Evolutionary conservation across 2,329 filamentous ascomycete species (phyloP), one percentile per base, ranked within the genome.

Genomic region (Xylaria digitata): DNA sequence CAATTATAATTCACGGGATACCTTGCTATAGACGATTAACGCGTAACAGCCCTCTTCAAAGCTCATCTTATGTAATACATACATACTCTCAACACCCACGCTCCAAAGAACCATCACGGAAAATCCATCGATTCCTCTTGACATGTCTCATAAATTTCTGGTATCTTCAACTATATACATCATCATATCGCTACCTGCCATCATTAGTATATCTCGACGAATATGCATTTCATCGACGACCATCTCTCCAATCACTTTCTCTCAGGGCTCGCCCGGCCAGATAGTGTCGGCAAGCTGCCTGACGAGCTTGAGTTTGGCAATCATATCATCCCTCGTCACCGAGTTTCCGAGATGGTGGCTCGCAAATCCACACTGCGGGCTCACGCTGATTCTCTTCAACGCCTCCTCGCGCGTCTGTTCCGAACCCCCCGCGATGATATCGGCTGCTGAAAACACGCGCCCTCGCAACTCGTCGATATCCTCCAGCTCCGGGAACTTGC

Each of bases 271-370:
- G 6, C 80, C 81, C 1, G 75, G 76, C 92, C 91, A 94, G 63
- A 94, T 87, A 70, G 89, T 86, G 76, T 93, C 86, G 1, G 92
- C 91, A 71, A 94, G 87, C 69, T 87, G 82, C 70, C 91, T 86
- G 21, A 94, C 90, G 55, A 94, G 80, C 74, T 86, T 83, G 75
- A 94, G 79, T 82, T 94, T 94, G 76, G 86, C 87, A 77, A 87
- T 86, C 89, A 93, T 91, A 70, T 92, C 90, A 48, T 92, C 86
- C 69, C 86, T 84, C 30, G 84, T 87, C 65, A 94, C 83, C 26
- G 87, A 84, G 76, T 94, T 93, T 0, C 91, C 92, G 73, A 87
- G 87, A 70, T 90, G 87, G 76, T 94, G 91, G 56, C 89, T 92
- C 30, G 91, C 92, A 77, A 92, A 92, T 2, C 89, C 90, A 76